These are phyloP conservation scores for Coffea eugenioides DNA, from an alignment of 257 asterid species.

Conservation along the genomic window DNA sequence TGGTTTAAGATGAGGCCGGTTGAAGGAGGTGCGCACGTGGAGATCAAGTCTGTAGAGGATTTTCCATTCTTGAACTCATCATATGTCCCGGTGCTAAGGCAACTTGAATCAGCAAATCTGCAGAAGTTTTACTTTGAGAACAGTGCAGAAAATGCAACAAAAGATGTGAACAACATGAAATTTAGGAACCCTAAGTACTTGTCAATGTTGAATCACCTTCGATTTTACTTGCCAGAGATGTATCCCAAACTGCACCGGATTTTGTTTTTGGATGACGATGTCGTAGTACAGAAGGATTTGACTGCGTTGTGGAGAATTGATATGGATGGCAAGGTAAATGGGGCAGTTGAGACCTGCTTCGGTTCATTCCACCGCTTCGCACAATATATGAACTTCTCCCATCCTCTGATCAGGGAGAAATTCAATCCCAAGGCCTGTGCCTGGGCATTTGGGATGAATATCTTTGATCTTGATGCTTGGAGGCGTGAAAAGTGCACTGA, in stretches of 20 bases:
- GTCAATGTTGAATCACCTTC: slow-evolving; percentile 39
- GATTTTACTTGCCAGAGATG: slow-evolving; percentile 48
- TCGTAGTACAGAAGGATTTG: slow-evolving; percentile 43
- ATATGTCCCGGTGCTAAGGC: slow-evolving; percentile 41
- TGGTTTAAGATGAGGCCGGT: slow-evolving; percentile 42
- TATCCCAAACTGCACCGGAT: slow-evolving; percentile 42
- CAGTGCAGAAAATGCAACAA: slow-evolving; percentile 46
- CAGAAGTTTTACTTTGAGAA: slow-evolving; percentile 43
- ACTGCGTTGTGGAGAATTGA: slow-evolving; percentile 42
- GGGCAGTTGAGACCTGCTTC: slow-evolving; percentile 44
- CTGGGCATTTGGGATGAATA: slow-evolving; percentile 48
- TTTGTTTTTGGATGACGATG: slow-evolving; percentile 47
- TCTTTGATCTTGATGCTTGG: slow-evolving; percentile 48
- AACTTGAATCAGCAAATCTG: slow-evolving; percentile 39
- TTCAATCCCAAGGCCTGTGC: slow-evolving; percentile 45
- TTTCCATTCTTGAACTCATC: slow-evolving; percentile 46
- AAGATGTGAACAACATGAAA: slow-evolving; percentile 42
- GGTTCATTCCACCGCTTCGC: slow-evolving; percentile 41
- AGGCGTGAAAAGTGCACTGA: slow-evolving; percentile 46
- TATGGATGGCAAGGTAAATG: slow-evolving; percentile 53
- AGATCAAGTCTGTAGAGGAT: slow-evolving; percentile 49
- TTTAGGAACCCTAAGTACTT: slow-evolving; percentile 43
- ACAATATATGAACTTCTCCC: slow-evolving; percentile 43
- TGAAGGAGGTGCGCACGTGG: slow-evolving; percentile 39
- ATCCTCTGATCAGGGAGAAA: slow-evolving; percentile 37